Conservation (phyloP, 2,329 filamentous ascomycete species). For the Trichoderma sp. region DNA sequence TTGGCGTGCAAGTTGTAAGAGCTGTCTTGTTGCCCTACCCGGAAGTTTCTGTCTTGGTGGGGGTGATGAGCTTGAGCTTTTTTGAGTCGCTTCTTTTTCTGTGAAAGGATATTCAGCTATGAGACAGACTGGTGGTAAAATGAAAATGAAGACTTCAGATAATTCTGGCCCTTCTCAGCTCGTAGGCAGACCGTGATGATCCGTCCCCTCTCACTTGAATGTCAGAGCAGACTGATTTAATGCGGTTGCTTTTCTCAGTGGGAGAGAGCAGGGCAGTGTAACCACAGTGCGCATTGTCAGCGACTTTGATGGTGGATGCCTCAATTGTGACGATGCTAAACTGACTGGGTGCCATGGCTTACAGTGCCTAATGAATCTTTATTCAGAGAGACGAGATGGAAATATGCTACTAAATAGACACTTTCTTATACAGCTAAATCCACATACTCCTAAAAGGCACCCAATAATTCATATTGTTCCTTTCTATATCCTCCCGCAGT, state of each 20-base stretch:
- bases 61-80: background rate
- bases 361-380: background rate
- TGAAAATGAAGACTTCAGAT: background rate
- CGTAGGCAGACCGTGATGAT: background rate
- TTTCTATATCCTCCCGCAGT: background rate
- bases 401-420: background rate
- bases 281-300: constrained; percentile 10
- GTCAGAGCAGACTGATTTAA: background rate
- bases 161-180: background rate
- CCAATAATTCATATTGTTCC: background rate
- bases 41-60: background rate
- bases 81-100: background rate
- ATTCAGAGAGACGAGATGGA: background rate
- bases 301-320: background rate
- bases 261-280: constrained; percentile 8
- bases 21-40: background rate
- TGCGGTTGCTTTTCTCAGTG: constrained; percentile 7
- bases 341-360: background rate
- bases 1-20: background rate
- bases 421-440: background rate
- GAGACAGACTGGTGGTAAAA: background rate
- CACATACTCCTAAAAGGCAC: too few relatives aligned
- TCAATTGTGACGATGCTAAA: background rate
- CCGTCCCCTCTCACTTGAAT: background rate
- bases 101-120: background rate